Evolutionary conservation across 2,329 filamentous ascomycete species (phyloP).

Genomic region (Penicillium decumbens): DNA sequence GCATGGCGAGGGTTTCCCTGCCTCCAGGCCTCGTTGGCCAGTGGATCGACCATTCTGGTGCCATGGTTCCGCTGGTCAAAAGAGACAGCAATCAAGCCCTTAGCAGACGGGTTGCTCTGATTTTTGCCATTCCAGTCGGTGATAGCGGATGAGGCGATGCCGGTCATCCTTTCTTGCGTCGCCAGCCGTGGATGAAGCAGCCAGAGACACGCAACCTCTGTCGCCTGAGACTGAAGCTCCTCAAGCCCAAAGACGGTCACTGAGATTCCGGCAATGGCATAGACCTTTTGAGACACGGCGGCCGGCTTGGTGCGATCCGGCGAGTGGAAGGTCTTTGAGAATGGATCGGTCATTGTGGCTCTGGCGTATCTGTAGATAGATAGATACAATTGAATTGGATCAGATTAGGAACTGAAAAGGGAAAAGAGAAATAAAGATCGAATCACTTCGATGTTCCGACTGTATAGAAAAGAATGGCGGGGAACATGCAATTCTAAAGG

Average conservation of each 20-base stretch:
- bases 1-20: conserved; percentile 76
- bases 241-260: conserved; percentile 75
- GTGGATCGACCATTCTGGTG: conserved; percentile 59
- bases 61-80: conserved; percentile 97
- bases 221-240: conserved; percentile 59
- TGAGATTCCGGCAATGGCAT: conserved; percentile 72
- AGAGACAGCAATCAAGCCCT: conserved; percentile 70
- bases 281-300: conserved; percentile 58
- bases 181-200: conserved; percentile 76
- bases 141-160: conserved; percentile 65
- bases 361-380: not conserved
- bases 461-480: conserved; percentile 1
- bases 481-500: conserved; percentile 4
- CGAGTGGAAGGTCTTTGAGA: conserved; percentile 30
- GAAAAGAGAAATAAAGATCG: not conserved
- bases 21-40: conserved; percentile 74
- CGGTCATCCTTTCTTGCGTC: conserved; percentile 67
- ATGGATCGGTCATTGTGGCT: conserved; percentile 33
- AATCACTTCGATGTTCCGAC: not conserved
- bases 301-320: conserved; percentile 27
- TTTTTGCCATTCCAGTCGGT: conserved; percentile 59
- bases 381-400: not conserved
- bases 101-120: conserved; percentile 31
- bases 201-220: conserved; percentile 74
- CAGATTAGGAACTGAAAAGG: not conserved